Evolutionary conservation across 2,329 filamentous ascomycete species (phyloP).

Genomic region (Piedraia hortae): DNA sequence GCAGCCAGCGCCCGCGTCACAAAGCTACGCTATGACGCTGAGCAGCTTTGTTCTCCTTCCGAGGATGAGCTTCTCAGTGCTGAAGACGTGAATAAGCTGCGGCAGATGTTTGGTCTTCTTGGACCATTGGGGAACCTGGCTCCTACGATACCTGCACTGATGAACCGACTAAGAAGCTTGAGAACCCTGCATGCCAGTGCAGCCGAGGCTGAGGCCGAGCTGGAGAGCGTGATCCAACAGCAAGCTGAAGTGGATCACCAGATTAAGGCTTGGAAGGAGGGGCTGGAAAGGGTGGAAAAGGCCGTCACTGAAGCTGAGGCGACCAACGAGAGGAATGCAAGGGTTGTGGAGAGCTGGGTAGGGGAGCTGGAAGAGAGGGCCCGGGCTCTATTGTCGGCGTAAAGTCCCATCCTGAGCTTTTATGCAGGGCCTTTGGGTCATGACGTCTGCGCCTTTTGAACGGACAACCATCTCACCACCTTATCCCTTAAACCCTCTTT

Average conservation of each 20-base stretch:
- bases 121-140: conserved; percentile 68
- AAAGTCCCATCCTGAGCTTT: too few species aligned
- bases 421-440: too few species aligned
- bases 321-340: conserved; percentile 51
- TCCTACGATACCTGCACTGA: conserved; percentile 56
- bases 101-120: conserved; percentile 67
- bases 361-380: conserved; percentile 61
- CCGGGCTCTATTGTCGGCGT: conserved; percentile 12
- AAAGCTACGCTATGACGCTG: conserved; percentile 30
- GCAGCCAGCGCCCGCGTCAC: conserved; percentile 13
- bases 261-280: conserved; percentile 62
- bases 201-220: conserved; percentile 47
- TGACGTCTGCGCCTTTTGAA: too few species aligned
- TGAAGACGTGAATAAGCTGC: conserved; percentile 65
- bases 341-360: conserved; percentile 70
- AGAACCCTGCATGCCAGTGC: conserved; percentile 68
- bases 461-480: too few species aligned
- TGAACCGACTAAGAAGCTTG: conserved; percentile 64
- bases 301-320: conserved; percentile 42
- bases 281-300: conserved; percentile 49
- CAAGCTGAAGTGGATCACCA: conserved; percentile 65
- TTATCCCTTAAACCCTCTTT: too few species aligned
- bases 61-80: conserved; percentile 11
- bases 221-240: conserved; percentile 49
- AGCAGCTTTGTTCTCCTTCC: conserved; percentile 30